Evolutionary conservation across 306 rosid species (phyloP).

Genomic region (Senna siamea): DNA sequence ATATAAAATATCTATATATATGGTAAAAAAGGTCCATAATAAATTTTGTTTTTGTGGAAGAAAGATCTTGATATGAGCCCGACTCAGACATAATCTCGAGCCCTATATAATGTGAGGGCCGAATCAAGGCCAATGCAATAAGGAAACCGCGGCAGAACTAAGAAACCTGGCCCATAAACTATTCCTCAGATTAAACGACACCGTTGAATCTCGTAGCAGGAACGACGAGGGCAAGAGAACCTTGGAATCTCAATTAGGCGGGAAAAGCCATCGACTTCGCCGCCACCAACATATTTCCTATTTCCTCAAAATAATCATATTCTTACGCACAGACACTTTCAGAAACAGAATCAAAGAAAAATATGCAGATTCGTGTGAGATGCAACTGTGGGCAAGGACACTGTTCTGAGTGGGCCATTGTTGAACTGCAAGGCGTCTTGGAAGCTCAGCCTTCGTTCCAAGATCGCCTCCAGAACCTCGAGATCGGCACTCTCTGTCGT

Average conservation of each 20-base stretch:
- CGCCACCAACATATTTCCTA: not conserved
- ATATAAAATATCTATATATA: no score
- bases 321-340: not conserved
- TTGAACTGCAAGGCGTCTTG: conserved; percentile 76
- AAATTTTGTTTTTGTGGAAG: no score
- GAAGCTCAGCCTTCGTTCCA: conserved; percentile 67
- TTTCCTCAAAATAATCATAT: not conserved
- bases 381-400: conserved; percentile 66
- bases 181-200: not conserved
- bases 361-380: conserved; percentile 71
- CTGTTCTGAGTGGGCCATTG: conserved; percentile 80
- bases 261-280: not conserved
- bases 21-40: no score
- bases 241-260: not conserved
- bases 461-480: conserved; percentile 63
- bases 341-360: not conserved
- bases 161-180: not conserved
- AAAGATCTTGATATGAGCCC: no score
- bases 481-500: conserved; percentile 76
- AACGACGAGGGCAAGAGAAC: not conserved
- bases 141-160: no score
- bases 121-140: no score
- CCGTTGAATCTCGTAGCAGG: not conserved
- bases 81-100: no score
- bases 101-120: no score